Base-by-base conservation (phyloP, 2,329 filamentous ascomycete genomes). In the Trichoderma aggressivum region DNA sequence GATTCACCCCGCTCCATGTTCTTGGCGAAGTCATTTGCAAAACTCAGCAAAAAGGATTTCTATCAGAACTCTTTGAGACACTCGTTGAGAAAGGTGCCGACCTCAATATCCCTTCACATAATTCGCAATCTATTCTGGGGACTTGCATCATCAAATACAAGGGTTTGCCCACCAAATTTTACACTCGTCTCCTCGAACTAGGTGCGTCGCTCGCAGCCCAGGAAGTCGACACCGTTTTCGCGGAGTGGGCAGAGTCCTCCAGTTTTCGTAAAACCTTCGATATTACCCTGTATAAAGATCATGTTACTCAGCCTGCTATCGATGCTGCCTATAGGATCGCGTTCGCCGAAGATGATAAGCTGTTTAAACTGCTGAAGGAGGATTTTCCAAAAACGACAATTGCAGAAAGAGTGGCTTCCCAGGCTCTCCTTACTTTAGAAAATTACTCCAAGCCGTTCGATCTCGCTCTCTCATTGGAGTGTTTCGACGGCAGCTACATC, bases 401-500 rank as follows among this genome's bases (percentile, higher is more conserved):
- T n/a, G 69, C 70, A 5, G 39, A 43, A 39, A 16, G 28, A 3
- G 24, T 71, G 50, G 56, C 50, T 32, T 21, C 30, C 8, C 24
- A 39, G 10, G 58, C 47, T 8, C 32, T 72, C 21, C 47, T 56
- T n/a, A 30, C 18, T 7, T 26, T 43, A 1, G 26, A n/a, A 5
- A 24, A 34, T 21, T 7, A 58, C 5, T 26, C 12, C 11, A 61
- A 34, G 32, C 61, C 21, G 11, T 66, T 71, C 10, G 3, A 16
- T 8, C 2, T 10, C 1, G 50, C 32, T 18, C 3, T 71, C 5
- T 0, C 8, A 10, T 16, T 63, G 11, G 5, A 43, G 2, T 8
- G 10, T 12, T 74, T 74, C 10, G 16, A 71, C 11, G 63, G 72
- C 12, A 8, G 56, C 8, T 74, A 64, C 14, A 34, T 60, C 8